Evolutionary conservation across 495 filamentous ascomycete species (phyloP), one percentile per base, ranked within the genome.

Genomic region (Penicillium taxi): DNA sequence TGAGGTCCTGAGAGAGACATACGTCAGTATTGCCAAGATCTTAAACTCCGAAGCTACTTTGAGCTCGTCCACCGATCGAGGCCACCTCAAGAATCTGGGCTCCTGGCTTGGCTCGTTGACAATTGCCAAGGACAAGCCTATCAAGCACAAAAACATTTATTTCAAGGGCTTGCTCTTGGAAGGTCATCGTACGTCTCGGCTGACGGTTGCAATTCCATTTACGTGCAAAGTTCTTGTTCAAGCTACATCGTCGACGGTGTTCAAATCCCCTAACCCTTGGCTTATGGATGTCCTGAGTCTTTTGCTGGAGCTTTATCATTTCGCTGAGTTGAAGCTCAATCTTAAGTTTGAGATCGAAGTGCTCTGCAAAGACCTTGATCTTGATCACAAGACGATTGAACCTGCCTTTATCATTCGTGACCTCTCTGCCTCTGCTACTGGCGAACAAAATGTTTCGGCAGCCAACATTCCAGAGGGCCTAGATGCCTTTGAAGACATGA

Each of bases 271-370:
- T 9, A 96, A 96, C 52, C 91, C 91, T 7, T 99, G 91, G 91
- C 43, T 93, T 39, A 90, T 96, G 85, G 91, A 96, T 39, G 86
- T 96, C 24, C 70, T 96, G 35, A 72, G 81, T 26, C 64, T 94
- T 9, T 70, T 99, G 32, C 80, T 91, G 35, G 91, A 96, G 45
- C 73, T 99, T 11, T 96, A 96, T 44, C 79, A 93, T 42, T 81
- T 77, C 50, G 85, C 84, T n/a, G 87, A 94, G 45, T 60, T 96
- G 27, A 96, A 95, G 56, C 71, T 96, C 26, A 94, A 96, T 46
- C 77, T 90, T 22, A 96, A 94, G 50, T 99, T 99, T 47, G 91
- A 96, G 55, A 96, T 99, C 45, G 91, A 99, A 56, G 87, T 96
- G 6, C 70, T 99, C 7, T 96, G 86, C 64, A 91, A 87, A 55